phyloP scores from a whole-genome alignment of 2,329 filamentous ascomycete species.

The Calonectria hawksworthii region DNA sequence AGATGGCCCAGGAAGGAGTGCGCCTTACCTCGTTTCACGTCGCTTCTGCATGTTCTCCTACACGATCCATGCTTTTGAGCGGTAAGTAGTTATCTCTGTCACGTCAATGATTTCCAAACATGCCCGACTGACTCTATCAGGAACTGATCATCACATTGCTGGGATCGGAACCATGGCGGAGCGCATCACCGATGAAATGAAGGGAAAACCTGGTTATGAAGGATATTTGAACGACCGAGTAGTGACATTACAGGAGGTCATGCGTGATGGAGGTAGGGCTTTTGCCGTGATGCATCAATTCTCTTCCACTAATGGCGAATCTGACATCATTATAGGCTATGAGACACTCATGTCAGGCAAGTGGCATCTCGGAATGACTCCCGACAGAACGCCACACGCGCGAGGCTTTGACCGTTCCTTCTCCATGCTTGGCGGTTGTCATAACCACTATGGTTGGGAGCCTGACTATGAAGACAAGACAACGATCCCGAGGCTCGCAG shows the following conservation, averaged over 20 bases:
- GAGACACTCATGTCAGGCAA: conserved; percentile 6
- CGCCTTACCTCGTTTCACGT: conserved; percentile 71
- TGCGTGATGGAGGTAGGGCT: neutral
- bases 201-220: neutral
- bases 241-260: neutral
- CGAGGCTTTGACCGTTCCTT: neutral
- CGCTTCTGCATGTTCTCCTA: conserved; percentile 71
- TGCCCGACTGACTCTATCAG: conserved; percentile 45
- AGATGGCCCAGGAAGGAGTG: conserved; percentile 57
- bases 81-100: neutral
- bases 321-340: neutral
- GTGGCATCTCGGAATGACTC: conserved; percentile 45
- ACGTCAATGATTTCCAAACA: rapidly evolving
- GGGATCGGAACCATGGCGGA: conserved; percentile 68
- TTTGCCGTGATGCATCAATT: neutral
- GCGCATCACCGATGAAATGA: conserved; percentile 43
- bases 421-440: neutral
- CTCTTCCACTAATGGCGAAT: neutral
- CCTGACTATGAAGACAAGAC: conserved; percentile 7
- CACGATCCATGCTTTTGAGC: conserved; percentile 70
- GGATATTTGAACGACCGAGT: conserved; percentile 7
- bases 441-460: conserved; percentile 3
- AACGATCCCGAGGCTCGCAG: conserved; percentile 15
- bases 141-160: conserved; percentile 69
- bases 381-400: neutral